A percentile compares a stretch with the other conserved stretches of the same genome.
phyloP scores from a whole-genome alignment of 1,139 yeast species.

The Lodderomyces beijingensis region DNA sequence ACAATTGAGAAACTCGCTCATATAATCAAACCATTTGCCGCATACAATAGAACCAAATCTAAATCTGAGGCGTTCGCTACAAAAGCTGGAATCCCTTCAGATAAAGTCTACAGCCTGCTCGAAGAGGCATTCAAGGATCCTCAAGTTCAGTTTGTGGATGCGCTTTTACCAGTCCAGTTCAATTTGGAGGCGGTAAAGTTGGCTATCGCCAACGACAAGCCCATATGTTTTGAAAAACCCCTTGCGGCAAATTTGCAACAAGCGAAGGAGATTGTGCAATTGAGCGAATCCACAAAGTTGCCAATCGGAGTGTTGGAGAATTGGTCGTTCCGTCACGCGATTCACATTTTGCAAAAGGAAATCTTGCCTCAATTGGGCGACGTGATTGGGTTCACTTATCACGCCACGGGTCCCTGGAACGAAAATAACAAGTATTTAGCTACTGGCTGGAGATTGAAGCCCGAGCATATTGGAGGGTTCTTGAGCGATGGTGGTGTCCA shows the following conservation, averaged over 20 bases:
- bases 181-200: constrained; percentile 64
- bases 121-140: constrained; percentile 64
- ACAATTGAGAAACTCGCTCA: constrained; percentile 45
- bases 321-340: constrained; percentile 68
- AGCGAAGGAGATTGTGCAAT: constrained; percentile 70
- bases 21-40: constrained; percentile 41
- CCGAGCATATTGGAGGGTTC: constrained; percentile 89
- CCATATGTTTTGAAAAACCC: constrained; percentile 83
- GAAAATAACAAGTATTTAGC: constrained; percentile 58
- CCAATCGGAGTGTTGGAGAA: constrained; percentile 82
- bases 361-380: constrained; percentile 69
- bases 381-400: constrained; percentile 70
- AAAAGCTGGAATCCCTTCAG: constrained; percentile 46
- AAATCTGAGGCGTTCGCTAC: constrained; percentile 82
- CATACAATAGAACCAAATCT: constrained; percentile 74
- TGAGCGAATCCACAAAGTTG: constrained; percentile 52
- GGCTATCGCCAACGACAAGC: constrained; percentile 68
- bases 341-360: constrained; percentile 45
- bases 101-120: constrained; percentile 57
- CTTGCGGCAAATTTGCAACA: constrained; percentile 80
- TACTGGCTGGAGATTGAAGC: constrained; percentile 82
- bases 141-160: constrained; percentile 71
- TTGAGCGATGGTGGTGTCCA: constrained; percentile 95
- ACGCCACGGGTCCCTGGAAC: constrained; percentile 77
- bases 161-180: constrained; percentile 78